Evolutionary conservation across 805 yeast genomes (phyloP).

Genomic region (Ogataea pini): DNA sequence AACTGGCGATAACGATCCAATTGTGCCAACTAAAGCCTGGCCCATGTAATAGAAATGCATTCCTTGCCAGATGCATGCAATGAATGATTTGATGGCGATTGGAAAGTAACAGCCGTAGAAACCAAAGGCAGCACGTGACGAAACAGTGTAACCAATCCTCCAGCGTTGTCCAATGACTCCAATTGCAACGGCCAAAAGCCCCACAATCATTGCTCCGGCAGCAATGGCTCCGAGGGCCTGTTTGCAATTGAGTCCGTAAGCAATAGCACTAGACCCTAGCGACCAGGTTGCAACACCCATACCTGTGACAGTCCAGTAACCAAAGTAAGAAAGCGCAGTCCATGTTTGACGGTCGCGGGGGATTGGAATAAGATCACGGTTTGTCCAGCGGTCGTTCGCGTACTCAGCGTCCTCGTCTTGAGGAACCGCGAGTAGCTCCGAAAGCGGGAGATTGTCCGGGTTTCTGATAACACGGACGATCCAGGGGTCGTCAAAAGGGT

Average conservation of each 20-base stretch:
- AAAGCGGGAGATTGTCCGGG: slow-evolving; percentile 16
- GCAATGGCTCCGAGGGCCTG: slow-evolving; percentile 45
- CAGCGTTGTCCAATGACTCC: slow-evolving; percentile 54
- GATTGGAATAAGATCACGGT: slow-evolving; percentile 46
- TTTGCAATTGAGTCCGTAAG: slow-evolving; percentile 30
- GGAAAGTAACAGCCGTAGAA: slow-evolving; percentile 46
- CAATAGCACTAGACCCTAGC: slow-evolving; percentile 22
- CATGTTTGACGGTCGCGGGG: slow-evolving; percentile 48
- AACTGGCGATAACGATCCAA: slow-evolving; percentile 42
- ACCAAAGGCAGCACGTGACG: slow-evolving; percentile 47
- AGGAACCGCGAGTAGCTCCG: slow-evolving; percentile 33
- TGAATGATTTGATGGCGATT: slow-evolving; percentile 43
- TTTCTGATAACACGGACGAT: slow-evolving; percentile 17
- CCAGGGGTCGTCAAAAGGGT: slow-evolving; percentile 23
- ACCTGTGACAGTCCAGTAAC: slow-evolving; percentile 43
- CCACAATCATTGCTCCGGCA: slow-evolving; percentile 47
- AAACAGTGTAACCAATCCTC: slow-evolving; percentile 51
- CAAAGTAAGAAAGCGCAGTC: slow-evolving; percentile 45
- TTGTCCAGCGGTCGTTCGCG: slow-evolving; percentile 34
- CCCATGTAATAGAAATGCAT: slow-evolving; percentile 50
- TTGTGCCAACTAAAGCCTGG: slow-evolving; percentile 40
- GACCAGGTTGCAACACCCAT: slow-evolving; percentile 26
- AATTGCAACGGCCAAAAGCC: slow-evolving; percentile 45
- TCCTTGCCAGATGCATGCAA: slow-evolving; percentile 48
- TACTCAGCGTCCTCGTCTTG: slow-evolving; percentile 31